Evolutionary conservation across 164 flowering plant genomes (phyloP).

Genomic region (Cinnamomum micranthum): DNA sequence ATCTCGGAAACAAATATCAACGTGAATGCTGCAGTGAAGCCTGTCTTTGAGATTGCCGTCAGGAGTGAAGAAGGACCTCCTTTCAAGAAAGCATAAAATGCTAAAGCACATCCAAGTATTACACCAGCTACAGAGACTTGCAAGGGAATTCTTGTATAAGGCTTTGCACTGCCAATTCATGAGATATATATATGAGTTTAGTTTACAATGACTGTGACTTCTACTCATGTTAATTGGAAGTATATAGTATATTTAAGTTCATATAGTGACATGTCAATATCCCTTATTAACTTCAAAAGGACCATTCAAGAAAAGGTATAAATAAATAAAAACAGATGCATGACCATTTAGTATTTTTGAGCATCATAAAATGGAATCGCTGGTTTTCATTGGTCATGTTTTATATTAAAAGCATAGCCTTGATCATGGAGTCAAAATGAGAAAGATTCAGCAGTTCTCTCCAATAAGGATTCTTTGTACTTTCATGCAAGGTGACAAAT

Average conservation of each 20-base stretch:
- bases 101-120: conserved; percentile 61
- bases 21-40: conserved; percentile 92
- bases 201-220: not conserved
- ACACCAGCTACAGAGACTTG: conserved; percentile 58
- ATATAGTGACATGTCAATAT: not conserved
- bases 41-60: conserved; percentile 87
- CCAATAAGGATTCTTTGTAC: not conserved
- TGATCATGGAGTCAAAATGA: not conserved
- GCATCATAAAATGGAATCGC: not conserved
- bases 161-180: conserved; percentile 48
- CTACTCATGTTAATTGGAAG: too few relatives aligned
- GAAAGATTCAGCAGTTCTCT: too few relatives aligned
- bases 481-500: not conserved
- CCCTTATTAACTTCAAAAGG: not conserved
- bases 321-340: not conserved
- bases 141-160: conserved; percentile 49
- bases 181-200: conserved; percentile 14
- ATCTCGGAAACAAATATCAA: conserved; percentile 97
- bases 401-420: not conserved
- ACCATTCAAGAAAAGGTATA: not conserved
- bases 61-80: conserved; percentile 71
- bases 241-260: not conserved
- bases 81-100: conserved; percentile 58
- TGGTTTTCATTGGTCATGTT: not conserved
- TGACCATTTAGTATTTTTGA: not conserved